A percentile compares a stretch with the other conserved stretches of the same genome.
phyloP scores from a whole-genome alignment of 2,329 filamentous ascomycete species.

The Aspergillus ibericus region DNA sequence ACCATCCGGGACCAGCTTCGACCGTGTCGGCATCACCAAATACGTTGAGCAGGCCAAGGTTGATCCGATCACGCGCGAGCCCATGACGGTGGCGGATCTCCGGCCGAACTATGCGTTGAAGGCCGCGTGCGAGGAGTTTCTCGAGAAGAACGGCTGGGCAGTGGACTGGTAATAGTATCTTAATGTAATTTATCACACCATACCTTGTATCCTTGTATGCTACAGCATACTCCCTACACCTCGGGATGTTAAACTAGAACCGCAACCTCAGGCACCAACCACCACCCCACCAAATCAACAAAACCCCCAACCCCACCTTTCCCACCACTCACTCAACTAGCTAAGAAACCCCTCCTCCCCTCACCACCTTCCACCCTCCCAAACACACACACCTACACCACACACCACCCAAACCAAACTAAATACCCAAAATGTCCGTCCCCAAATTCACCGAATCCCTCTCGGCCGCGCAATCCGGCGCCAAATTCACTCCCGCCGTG shows the following conservation, averaged over 20 bases:
- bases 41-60: conserved; percentile 73
- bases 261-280: conserved; percentile 11
- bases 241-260: too few species aligned
- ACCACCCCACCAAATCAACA: conserved; percentile 5
- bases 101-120: conserved; percentile 79
- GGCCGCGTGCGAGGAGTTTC: conserved; percentile 80
- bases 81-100: conserved; percentile 67
- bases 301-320: conserved; percentile 3
- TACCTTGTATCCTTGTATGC: background rate
- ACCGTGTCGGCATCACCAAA: conserved; percentile 80
- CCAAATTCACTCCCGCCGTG: conserved; percentile 30
- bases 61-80: conserved; percentile 82
- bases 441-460: conserved; percentile 29
- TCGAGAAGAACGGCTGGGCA: conserved; percentile 86
- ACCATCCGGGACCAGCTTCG: conserved; percentile 86
- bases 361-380: background rate
- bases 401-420: background rate
- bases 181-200: background rate
- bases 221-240: too few species aligned
- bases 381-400: background rate
- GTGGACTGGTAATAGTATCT: conserved; percentile 69
- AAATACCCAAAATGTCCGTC: conserved; percentile 27
- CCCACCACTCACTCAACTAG: conserved; percentile 6
- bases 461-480: conserved; percentile 27
- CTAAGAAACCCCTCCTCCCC: conserved; percentile 7